These are phyloP conservation scores for Phytophthora sp. DNA, from an alignment of 352 stramenopile genomes.

Conservation along the genomic window DNA sequence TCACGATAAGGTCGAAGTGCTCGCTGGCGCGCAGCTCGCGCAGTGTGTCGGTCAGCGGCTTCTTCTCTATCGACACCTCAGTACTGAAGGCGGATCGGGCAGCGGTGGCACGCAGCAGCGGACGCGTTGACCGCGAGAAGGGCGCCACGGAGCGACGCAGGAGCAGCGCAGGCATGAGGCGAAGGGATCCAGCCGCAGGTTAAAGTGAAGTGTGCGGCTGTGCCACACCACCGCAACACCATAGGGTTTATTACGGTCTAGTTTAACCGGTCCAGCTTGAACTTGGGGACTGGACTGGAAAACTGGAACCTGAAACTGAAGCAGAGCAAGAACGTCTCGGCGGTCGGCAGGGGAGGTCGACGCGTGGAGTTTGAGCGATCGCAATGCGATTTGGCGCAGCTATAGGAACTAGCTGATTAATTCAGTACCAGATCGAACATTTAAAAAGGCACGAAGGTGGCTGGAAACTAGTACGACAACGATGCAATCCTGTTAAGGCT, in stretches of 20 bases:
- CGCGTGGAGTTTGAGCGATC: too few relatives aligned
- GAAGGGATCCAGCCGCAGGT: neutral
- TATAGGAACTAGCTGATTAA: too few relatives aligned
- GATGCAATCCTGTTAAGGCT: too few relatives aligned
- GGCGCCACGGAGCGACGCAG: constrained; percentile 32
- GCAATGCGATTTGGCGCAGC: too few relatives aligned
- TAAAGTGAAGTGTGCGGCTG: constrained; percentile 13
- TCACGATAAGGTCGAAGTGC: constrained; percentile 91
- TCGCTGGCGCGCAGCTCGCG: constrained; percentile 84
- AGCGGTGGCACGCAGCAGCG: constrained; percentile 5
- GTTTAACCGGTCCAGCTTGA: constrained; percentile 23
- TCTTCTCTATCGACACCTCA: constrained; percentile 3
- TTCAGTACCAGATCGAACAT: too few relatives aligned
- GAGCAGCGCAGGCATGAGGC: constrained; percentile 21
- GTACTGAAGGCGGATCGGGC: constrained; percentile 18
- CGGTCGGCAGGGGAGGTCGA: too few relatives aligned
- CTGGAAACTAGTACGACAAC: too few relatives aligned
- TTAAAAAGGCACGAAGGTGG: too few relatives aligned
- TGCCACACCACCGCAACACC: constrained; percentile 30
- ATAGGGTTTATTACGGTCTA: constrained; percentile 21
- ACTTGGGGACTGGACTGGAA: constrained; percentile 16
- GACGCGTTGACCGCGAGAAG: constrained; percentile 12
- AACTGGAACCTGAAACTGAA: constrained; percentile 16
- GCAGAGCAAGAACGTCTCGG: too few relatives aligned
- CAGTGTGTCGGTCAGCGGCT: constrained; percentile 67